Percentiles rank a stretch among this genome's conserved stretches.
Evolutionary conservation across 2,329 filamentous ascomycete species (phyloP).

Genomic region (Trichoderma hamatum): DNA sequence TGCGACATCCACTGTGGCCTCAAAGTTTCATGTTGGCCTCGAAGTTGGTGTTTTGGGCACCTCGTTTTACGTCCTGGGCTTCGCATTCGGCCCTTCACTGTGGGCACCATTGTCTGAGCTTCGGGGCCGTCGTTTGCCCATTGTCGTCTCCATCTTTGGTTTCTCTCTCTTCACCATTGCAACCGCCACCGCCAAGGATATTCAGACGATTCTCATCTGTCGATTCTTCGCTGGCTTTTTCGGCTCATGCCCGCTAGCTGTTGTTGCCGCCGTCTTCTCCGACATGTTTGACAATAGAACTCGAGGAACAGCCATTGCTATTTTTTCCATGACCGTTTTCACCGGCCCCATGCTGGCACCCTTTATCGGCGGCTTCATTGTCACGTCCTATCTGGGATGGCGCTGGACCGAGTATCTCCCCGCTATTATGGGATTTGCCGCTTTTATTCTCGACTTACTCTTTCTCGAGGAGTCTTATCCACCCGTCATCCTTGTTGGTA

Average conservation of each 20-base stretch:
- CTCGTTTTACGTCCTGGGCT: slow-evolving; percentile 71
- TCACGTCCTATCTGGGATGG: slow-evolving; percentile 66
- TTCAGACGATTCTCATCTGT: slow-evolving; percentile 70
- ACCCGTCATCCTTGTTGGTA: slow-evolving; percentile 63
- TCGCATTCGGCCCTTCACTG: slow-evolving; percentile 71
- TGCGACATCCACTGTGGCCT: slow-evolving; percentile 60
- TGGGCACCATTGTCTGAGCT: slow-evolving; percentile 76
- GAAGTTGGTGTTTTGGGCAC: slow-evolving; percentile 68
- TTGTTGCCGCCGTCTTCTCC: slow-evolving; percentile 71
- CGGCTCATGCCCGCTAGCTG: slow-evolving; percentile 68
- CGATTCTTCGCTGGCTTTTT: slow-evolving; percentile 76
- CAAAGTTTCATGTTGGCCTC: slow-evolving; percentile 60
- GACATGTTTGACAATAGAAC: slow-evolving; percentile 71
- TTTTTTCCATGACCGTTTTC: slow-evolving; percentile 59
- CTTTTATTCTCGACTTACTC: slow-evolving; percentile 62
- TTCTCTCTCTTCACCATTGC: slow-evolving; percentile 71
- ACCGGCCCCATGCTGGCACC: slow-evolving; percentile 68
- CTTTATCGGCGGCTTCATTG: slow-evolving; percentile 70
- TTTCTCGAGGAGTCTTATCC: slow-evolving; percentile 73
- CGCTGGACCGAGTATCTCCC: slow-evolving; percentile 71
- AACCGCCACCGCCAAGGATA: slow-evolving; percentile 65
- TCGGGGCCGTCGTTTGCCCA: slow-evolving; percentile 65
- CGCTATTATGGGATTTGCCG: slow-evolving; percentile 64
- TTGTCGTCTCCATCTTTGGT: slow-evolving; percentile 65
- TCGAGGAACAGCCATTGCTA: slow-evolving; percentile 53